phyloP scores from a whole-genome alignment of 306 rosid genomes.

The Ziziphus jujuba region DNA sequence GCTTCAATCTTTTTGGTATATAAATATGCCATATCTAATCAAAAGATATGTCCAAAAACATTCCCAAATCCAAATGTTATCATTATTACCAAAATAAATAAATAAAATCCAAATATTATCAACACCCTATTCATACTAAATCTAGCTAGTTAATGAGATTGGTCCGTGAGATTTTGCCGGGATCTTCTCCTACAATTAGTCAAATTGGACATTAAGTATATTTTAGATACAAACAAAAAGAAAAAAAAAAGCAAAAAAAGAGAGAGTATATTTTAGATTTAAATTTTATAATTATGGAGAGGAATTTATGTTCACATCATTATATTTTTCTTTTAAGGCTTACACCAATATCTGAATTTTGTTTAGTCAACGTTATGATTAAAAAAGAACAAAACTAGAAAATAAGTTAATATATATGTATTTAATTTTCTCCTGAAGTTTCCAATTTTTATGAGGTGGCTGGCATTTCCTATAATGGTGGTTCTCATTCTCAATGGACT shows the following conservation, averaged over 20 bases:
- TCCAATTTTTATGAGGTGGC: constrained; percentile 8
- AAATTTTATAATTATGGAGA: background rate
- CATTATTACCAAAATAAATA: too few species aligned
- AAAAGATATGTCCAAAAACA: constrained; percentile 29
- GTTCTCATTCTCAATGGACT: background rate
- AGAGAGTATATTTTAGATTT: too few species aligned
- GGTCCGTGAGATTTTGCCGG: constrained; percentile 42
- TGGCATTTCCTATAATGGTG: background rate
- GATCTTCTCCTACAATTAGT: constrained; percentile 37
- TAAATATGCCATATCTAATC: constrained; percentile 16
- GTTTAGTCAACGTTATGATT: constrained; percentile 4
- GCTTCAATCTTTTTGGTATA: too few species aligned
- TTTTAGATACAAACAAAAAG: too few species aligned
- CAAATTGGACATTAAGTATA: constrained; percentile 28
- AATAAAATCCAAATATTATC: constrained; percentile 36
- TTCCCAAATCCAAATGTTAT: too few species aligned
- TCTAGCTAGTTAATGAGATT: constrained; percentile 32
- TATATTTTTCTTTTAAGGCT: constrained; percentile 25
- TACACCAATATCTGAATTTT: background rate
- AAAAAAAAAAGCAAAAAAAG: too few species aligned
- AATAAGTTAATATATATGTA: background rate
- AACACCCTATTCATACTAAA: constrained; percentile 28
- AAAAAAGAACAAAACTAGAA: background rate
- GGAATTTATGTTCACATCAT: constrained; percentile 16
- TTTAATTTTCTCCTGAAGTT: background rate